phyloP scores from a whole-genome alignment of 179 eudicot genomes.

The Vitellaria paradoxa region DNA sequence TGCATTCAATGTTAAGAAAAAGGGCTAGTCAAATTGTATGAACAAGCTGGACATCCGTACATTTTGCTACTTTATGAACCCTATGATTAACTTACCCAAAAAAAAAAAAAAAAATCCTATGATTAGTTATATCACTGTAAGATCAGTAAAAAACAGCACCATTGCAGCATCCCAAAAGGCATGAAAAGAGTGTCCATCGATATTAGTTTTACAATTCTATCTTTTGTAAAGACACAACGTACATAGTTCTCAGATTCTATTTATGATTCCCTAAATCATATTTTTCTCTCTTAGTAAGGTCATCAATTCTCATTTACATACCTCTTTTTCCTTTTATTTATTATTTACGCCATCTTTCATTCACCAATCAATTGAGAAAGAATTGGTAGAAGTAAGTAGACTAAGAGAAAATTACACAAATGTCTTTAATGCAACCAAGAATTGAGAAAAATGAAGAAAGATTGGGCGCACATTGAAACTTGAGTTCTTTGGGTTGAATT shows the following conservation, averaged over 20 bases:
- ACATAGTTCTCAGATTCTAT: background rate
- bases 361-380: background rate
- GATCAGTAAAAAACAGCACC: background rate
- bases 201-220: background rate
- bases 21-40: too few relatives aligned
- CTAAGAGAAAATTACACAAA: background rate
- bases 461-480: conserved; percentile 38
- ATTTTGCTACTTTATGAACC: too few relatives aligned
- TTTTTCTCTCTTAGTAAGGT: too few relatives aligned
- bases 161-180: background rate
- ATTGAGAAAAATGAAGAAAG: conserved; percentile 6
- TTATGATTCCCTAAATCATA: too few relatives aligned
- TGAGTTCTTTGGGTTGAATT: conserved; percentile 72
- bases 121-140: background rate
- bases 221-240: background rate
- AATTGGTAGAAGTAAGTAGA: background rate
- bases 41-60: too few relatives aligned
- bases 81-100: too few relatives aligned
- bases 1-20: too few relatives aligned
- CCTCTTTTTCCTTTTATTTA: too few relatives aligned
- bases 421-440: background rate
- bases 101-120: too few relatives aligned
- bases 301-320: background rate
- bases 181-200: background rate
- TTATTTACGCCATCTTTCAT: too few relatives aligned